Conservation (phyloP, 306 rosid genomes). For the Glycine latifolia region DNA sequence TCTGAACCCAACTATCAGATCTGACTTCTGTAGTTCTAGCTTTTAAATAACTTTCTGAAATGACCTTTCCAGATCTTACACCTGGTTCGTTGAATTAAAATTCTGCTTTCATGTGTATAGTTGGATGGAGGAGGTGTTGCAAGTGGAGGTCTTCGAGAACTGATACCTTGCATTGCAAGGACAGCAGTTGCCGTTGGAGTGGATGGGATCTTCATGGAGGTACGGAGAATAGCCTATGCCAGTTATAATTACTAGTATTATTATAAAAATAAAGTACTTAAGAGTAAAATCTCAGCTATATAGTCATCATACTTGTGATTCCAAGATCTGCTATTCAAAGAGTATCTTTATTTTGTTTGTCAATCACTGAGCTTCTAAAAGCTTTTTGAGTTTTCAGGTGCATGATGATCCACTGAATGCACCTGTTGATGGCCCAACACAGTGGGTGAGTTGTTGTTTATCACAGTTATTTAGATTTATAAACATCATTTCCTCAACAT, state of each 20-base stretch:
- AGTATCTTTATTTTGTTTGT: conserved; percentile 35
- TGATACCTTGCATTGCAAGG: conserved; percentile 96
- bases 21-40: conserved; percentile 24
- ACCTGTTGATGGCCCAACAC: conserved; percentile 98
- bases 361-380: conserved; percentile 34
- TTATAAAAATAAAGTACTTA: too few relatives aligned
- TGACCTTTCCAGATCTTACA: conserved; percentile 11
- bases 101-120: conserved; percentile 53
- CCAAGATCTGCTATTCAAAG: conserved; percentile 18
- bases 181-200: conserved; percentile 97
- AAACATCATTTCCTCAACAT: conserved; percentile 18
- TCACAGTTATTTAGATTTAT: conserved; percentile 21
- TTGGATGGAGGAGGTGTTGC: conserved; percentile 99
- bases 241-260: too few relatives aligned
- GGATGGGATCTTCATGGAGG: conserved; percentile 99
- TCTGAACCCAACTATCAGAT: conserved; percentile 5
- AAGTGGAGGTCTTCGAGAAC: conserved; percentile 97
- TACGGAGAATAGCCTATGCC: conserved; percentile 13
- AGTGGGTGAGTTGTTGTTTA: conserved; percentile 75
- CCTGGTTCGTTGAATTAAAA: conserved; percentile 33
- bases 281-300: conserved; percentile 7
- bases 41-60: conserved; percentile 11
- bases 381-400: conserved; percentile 63
- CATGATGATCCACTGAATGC: conserved; percentile 95
- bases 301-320: not conserved